A percentile compares a stretch with the other conserved stretches of the same genome.
These are phyloP conservation scores for Phytophthora sansomeana DNA, from an alignment of 352 stramenopile genomes.

Conservation along the genomic window DNA sequence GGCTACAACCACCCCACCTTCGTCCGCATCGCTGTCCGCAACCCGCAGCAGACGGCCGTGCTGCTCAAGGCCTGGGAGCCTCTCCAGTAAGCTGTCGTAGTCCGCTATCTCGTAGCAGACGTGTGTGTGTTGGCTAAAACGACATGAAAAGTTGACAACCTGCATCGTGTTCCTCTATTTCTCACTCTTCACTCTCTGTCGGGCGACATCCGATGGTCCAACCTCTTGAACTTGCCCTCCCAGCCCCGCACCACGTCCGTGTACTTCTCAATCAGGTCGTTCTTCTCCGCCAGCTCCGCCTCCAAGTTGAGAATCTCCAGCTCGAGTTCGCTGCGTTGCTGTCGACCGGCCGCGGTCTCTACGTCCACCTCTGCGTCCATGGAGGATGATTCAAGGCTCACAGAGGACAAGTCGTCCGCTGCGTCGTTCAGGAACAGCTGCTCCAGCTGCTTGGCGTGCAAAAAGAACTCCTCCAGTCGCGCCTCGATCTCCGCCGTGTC, in stretches of 20 bases:
- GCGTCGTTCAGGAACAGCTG: conserved; percentile 69
- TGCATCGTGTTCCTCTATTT: conserved; percentile 13
- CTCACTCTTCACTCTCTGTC: conserved; percentile 52
- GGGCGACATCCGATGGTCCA: conserved; percentile 72
- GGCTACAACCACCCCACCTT: conserved; percentile 91
- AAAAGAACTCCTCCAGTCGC: conserved; percentile 79
- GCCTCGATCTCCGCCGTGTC: conserved; percentile 78
- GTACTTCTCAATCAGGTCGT: conserved; percentile 89
- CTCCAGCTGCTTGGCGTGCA: conserved; percentile 86
- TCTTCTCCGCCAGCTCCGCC: conserved; percentile 82
- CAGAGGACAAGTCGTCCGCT: conserved; percentile 15
- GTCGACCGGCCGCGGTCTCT: conserved; percentile 11
- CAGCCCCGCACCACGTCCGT: conserved; percentile 82
- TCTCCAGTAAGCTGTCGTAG: conserved; percentile 48
- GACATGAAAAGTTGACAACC: conserved; percentile 23
- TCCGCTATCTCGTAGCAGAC: background rate
- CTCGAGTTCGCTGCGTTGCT: conserved; percentile 68
- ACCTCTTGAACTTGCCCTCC: conserved; percentile 86
- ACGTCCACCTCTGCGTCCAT: conserved; percentile 1
- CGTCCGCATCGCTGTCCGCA: conserved; percentile 86
- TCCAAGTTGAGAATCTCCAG: conserved; percentile 81
- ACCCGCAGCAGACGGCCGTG: conserved; percentile 69
- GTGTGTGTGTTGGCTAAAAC: conserved; percentile 1
- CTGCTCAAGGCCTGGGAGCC: conserved; percentile 80
- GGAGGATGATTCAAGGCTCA: conserved; percentile 18